A percentile compares a stretch with the other conserved stretches of the same genome.
Evolutionary conservation across 441 rosid species (phyloP).

Genomic region (Populus trichocarpa): DNA sequence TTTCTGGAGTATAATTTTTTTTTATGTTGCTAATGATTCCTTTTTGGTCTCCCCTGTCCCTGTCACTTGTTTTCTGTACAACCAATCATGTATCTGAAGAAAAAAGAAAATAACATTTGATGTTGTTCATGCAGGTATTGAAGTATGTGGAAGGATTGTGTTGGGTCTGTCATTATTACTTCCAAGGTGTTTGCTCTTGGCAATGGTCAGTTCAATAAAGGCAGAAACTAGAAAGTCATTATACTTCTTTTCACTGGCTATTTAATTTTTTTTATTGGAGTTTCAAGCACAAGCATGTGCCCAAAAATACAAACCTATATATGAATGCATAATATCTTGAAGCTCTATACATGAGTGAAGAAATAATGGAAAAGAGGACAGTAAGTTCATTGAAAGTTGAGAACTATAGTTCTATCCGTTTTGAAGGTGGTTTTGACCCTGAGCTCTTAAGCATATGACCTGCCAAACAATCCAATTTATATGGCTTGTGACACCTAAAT

Average conservation of each 20-base stretch:
- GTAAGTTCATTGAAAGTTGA: not conserved
- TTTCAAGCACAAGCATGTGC: not conserved
- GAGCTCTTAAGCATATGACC: not conserved
- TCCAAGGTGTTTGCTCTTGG: conserved; percentile 96
- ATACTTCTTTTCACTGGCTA: not conserved
- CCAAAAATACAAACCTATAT: not conserved
- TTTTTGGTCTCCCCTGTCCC: not conserved
- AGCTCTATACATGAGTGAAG: not conserved
- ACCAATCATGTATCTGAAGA: not conserved
- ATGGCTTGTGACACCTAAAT: not conserved
- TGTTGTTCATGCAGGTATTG: conserved; percentile 55
- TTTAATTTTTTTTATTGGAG: not conserved
- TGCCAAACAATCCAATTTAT: not conserved
- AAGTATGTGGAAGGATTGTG: conserved; percentile 95
- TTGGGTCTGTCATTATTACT: conserved; percentile 97
- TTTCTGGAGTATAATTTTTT: conserved; percentile 5
- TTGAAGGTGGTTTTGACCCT: not conserved
- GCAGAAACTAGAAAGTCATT: not conserved
- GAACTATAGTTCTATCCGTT: not conserved
- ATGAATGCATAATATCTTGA: not conserved
- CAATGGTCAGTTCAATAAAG: conserved; percentile 66
- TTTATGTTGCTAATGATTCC: not conserved
- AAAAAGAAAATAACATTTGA: not conserved
- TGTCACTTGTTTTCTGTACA: not conserved
- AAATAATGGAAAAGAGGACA: not conserved